Percentiles rank a stretch among this genome's conserved stretches.
Conservation (phyloP, 2,329 filamentous ascomycete genomes). For the Aspergillus quadrilineatus region DNA sequence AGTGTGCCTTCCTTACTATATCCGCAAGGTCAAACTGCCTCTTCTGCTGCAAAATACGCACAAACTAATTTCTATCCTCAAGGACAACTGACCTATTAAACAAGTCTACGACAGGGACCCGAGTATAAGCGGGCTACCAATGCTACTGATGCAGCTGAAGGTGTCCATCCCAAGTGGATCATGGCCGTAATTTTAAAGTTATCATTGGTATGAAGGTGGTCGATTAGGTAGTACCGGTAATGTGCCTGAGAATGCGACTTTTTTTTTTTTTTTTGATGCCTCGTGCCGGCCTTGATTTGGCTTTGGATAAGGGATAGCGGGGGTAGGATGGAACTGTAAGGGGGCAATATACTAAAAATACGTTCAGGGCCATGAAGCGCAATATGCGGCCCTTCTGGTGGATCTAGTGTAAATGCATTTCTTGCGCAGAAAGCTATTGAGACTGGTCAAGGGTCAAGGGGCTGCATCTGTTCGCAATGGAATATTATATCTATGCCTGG, state of each 20-base stretch:
- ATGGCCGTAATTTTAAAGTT: slow-evolving; percentile 50
- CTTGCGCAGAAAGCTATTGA: slow-evolving; percentile 39
- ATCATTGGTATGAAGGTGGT: slow-evolving; percentile 50
- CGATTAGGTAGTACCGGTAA: slow-evolving; percentile 50
- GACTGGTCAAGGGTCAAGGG: slow-evolving; percentile 39
- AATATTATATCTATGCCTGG: slow-evolving; percentile 36
- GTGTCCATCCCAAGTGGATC: slow-evolving; percentile 50
- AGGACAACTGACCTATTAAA: slow-evolving; percentile 40
- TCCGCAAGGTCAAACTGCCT: slow-evolving; percentile 37
- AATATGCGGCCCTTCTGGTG: slow-evolving; percentile 40
- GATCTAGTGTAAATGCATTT: slow-evolving; percentile 38
- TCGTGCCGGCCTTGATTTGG: background rate
- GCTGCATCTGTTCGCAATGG: slow-evolving; percentile 17
- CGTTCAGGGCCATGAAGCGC: slow-evolving; percentile 34
- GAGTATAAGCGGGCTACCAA: slow-evolving; percentile 47
- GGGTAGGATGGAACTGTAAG: slow-evolving; percentile 33
- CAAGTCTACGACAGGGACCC: slow-evolving; percentile 43
- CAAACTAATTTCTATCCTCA: slow-evolving; percentile 43
- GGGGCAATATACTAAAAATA: slow-evolving; percentile 46
- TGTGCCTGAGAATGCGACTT: slow-evolving; percentile 30
- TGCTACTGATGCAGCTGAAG: slow-evolving; percentile 35
- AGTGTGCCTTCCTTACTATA: slow-evolving; percentile 38
- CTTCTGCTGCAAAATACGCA: slow-evolving; percentile 35
- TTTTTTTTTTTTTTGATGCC: too few species aligned
- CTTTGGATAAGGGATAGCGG: slow-evolving; percentile 14